A percentile compares a stretch with the other conserved stretches of the same genome.
phyloP scores from a whole-genome alignment of 2,329 filamentous ascomycete species.

The Penicillium decumbens region DNA sequence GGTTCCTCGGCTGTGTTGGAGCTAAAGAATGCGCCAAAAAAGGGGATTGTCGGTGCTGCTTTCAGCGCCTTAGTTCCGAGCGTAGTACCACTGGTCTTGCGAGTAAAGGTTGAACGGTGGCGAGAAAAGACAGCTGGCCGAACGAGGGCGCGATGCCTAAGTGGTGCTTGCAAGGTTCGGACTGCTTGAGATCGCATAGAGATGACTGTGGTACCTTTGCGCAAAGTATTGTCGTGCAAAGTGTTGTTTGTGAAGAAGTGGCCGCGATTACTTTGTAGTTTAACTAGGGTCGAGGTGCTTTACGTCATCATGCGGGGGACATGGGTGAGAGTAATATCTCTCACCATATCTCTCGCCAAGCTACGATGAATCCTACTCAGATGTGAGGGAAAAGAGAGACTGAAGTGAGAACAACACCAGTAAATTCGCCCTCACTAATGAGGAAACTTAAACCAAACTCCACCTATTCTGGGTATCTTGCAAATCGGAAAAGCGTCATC shows the following conservation, averaged over 20 bases:
- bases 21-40: slow-evolving; percentile 70
- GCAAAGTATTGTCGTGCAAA: background rate
- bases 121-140: slow-evolving; percentile 21
- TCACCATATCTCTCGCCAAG: background rate
- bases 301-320: slow-evolving; percentile 32
- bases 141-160: slow-evolving; percentile 19
- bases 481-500: background rate
- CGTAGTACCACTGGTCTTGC: slow-evolving; percentile 22
- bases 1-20: slow-evolving; percentile 50
- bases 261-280: background rate
- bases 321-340: too few relatives aligned
- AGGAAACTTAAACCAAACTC: slow-evolving; percentile 2
- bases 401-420: background rate
- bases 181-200: slow-evolving; percentile 29
- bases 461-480: slow-evolving; percentile 8
- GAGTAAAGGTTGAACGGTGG: slow-evolving; percentile 14
- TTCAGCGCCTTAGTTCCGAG: slow-evolving; percentile 40
- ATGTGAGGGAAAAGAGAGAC: background rate
- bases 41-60: slow-evolving; percentile 74
- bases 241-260: slow-evolving; percentile 2
- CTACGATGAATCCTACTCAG: background rate
- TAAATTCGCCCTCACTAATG: background rate
- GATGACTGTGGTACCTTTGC: slow-evolving; percentile 1
- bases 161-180: slow-evolving; percentile 19
- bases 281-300: slow-evolving; percentile 10